Percentiles rank a stretch among this genome's conserved stretches.
Evolutionary conservation across 306 rosid species (phyloP).

Genomic region (Prunus campanulata): DNA sequence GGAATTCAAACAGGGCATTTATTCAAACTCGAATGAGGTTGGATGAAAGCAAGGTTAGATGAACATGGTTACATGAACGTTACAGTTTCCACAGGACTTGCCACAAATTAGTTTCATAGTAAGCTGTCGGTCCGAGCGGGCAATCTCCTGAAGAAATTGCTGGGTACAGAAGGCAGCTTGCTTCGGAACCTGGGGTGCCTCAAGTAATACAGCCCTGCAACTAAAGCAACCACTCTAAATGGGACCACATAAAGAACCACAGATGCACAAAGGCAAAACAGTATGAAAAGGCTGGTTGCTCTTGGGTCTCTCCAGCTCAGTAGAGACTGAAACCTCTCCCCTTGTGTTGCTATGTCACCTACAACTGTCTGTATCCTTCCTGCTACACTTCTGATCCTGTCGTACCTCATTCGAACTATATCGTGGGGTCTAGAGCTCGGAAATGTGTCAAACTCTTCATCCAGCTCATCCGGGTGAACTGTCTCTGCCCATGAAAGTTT

Average conservation of each 20-base stretch:
- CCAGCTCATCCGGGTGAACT: constrained; percentile 79
- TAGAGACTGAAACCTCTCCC: constrained; percentile 81
- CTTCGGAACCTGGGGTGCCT: constrained; percentile 84
- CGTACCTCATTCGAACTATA: constrained; percentile 80
- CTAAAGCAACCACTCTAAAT: constrained; percentile 70
- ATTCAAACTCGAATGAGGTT: neutral
- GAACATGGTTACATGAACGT: neutral
- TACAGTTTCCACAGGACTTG: neutral
- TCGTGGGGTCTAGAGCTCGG: constrained; percentile 69
- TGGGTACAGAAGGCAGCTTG: constrained; percentile 78
- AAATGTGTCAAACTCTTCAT: constrained; percentile 92
- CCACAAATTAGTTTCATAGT: constrained; percentile 30
- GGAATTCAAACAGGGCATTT: neutral
- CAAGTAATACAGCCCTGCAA: constrained; percentile 60
- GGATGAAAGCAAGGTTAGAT: neutral
- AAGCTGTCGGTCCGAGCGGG: constrained; percentile 78
- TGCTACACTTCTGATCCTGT: constrained; percentile 82
- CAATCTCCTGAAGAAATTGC: constrained; percentile 87
- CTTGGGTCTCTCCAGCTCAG: constrained; percentile 93
- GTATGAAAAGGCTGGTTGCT: constrained; percentile 74
- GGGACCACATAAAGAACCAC: constrained; percentile 72
- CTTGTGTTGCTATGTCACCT: constrained; percentile 95
- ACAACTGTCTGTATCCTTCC: constrained; percentile 92
- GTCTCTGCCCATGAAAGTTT: constrained; percentile 90
- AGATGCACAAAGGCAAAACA: constrained; percentile 68